Conservation (phyloP, 148 eudicot species). For the Camellia lanceoleosa region DNA sequence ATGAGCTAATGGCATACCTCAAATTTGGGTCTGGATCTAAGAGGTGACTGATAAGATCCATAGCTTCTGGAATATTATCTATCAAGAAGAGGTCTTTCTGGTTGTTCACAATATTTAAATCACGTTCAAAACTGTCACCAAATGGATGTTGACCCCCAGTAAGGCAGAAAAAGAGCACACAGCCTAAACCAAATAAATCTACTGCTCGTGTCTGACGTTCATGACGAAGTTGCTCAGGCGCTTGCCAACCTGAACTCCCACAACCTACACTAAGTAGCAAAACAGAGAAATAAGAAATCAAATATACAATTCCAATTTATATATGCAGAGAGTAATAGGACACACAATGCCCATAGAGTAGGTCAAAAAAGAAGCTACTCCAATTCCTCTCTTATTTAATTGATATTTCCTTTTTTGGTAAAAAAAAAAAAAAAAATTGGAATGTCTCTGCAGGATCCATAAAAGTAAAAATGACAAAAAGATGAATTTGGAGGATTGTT, state of each 20-base stretch:
- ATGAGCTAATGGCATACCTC: slow-evolving; percentile 39
- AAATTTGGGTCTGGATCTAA: slow-evolving; percentile 51
- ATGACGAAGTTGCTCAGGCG: slow-evolving; percentile 76
- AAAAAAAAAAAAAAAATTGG: neutral
- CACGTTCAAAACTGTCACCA: slow-evolving; percentile 68
- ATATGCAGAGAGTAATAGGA: neutral
- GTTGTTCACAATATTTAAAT: slow-evolving; percentile 54
- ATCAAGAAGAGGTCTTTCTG: slow-evolving; percentile 56
- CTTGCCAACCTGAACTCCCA: slow-evolving; percentile 87
- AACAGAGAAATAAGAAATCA: neutral
- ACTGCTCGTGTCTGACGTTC: slow-evolving; percentile 73
- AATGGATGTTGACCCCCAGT: slow-evolving; percentile 85
- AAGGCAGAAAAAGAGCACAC: slow-evolving; percentile 73
- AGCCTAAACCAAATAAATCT: slow-evolving; percentile 75
- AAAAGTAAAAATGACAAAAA: neutral
- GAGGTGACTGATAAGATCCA: slow-evolving; percentile 55
- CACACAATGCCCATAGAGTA: neutral
- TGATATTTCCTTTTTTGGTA: neutral
- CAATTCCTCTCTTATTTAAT: neutral
- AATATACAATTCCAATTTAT: neutral
- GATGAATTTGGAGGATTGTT: neutral
- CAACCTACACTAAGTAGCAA: slow-evolving; percentile 39
- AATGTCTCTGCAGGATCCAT: neutral
- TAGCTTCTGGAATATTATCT: slow-evolving; percentile 77
- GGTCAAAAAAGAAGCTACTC: neutral